A percentile compares a stretch with the other conserved stretches of the same genome.
Conservation (phyloP, 495 filamentous ascomycete genomes). For the Xylaria scruposa region DNA sequence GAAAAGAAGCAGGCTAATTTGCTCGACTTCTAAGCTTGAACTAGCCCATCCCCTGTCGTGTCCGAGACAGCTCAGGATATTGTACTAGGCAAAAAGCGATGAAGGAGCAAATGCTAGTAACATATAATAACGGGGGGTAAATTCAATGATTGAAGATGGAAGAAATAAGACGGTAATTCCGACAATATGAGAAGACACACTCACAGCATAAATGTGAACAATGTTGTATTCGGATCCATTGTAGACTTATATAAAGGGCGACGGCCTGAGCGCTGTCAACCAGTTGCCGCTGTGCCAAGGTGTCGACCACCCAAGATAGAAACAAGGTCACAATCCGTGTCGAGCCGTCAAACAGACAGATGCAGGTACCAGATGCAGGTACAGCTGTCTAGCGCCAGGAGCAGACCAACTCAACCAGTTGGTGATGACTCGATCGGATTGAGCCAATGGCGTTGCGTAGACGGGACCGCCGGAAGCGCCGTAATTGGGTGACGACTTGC, state of each 20-base stretch:
- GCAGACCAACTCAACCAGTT: neutral
- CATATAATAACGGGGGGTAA: constrained; percentile 21
- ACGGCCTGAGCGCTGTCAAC: constrained; percentile 5
- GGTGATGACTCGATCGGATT: constrained; percentile 1
- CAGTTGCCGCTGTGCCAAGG: constrained; percentile 18
- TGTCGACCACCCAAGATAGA: constrained; percentile 17
- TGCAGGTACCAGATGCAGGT: constrained; percentile 23
- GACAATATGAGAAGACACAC: constrained; percentile 42
- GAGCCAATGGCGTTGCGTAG: constrained; percentile 24
- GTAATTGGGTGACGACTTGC: constrained; percentile 22
- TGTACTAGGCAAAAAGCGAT: neutral
- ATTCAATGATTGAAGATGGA: constrained; percentile 27
- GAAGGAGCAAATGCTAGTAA: constrained; percentile 20
- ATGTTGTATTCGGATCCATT: constrained; percentile 73
- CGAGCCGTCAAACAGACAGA: neutral
- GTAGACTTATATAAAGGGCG: constrained; percentile 9
- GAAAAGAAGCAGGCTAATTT: constrained; percentile 27
- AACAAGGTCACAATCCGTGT: neutral
- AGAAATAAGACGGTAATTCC: constrained; percentile 41
- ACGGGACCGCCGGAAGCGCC: constrained; percentile 23
- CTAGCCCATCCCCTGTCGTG: neutral
- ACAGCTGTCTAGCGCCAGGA: constrained; percentile 20
- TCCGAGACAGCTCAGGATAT: constrained; percentile 11
- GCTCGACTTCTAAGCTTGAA: neutral
- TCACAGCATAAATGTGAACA: constrained; percentile 79